A percentile compares a stretch with the other conserved stretches of the same genome.
These are phyloP conservation scores for Tolypocladium amazonense DNA, from an alignment of 2,329 filamentous ascomycete species.

Conservation along the genomic window DNA sequence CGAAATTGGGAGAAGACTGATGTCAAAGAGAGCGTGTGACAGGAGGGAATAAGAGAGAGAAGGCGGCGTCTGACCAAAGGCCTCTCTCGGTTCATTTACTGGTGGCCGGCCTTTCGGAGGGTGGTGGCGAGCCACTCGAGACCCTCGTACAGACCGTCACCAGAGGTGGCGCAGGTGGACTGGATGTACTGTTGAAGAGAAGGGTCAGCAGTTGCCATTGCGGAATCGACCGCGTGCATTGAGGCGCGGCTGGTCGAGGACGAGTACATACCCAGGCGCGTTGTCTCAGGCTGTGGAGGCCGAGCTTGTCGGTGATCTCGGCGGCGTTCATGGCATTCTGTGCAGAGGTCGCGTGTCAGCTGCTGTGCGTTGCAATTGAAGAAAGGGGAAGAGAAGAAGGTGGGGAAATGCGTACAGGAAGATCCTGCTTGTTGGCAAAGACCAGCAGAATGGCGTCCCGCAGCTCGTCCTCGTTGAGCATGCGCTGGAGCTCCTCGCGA, in stretches of 20 bases:
- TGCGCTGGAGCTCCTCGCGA: slow-evolving; percentile 90
- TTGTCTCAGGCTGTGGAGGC: slow-evolving; percentile 96
- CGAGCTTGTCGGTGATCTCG: slow-evolving; percentile 99
- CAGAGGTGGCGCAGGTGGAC: slow-evolving; percentile 97
- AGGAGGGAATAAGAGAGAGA: slow-evolving; percentile 24
- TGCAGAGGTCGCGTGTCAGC: slow-evolving; percentile 7
- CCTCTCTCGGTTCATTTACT: slow-evolving; percentile 37
- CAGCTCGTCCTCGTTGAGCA: slow-evolving; percentile 98
- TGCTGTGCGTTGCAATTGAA: background rate
- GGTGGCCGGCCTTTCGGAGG: slow-evolving; percentile 63
- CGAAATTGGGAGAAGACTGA: slow-evolving; percentile 29
- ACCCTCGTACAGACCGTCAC: slow-evolving; percentile 99
- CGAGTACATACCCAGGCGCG: slow-evolving; percentile 81
- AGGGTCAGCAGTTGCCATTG: slow-evolving; percentile 3
- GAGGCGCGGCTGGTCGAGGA: background rate
- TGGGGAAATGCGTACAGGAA: slow-evolving; percentile 58
- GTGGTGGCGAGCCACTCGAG: slow-evolving; percentile 85
- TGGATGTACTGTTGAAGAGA: slow-evolving; percentile 76
- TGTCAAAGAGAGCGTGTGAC: slow-evolving; percentile 28
- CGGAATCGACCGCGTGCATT: background rate
- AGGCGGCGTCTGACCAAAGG: slow-evolving; percentile 19
- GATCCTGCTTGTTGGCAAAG: slow-evolving; percentile 99
- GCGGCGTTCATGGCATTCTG: slow-evolving; percentile 99
- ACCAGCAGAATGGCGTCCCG: slow-evolving; percentile 93
- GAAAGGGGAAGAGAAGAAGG: background rate